Percentiles rank a stretch among this genome's conserved stretches.
phyloP scores from a whole-genome alignment of 2,329 filamentous ascomycete genomes.

The Pseudocercospora cruenta region DNA sequence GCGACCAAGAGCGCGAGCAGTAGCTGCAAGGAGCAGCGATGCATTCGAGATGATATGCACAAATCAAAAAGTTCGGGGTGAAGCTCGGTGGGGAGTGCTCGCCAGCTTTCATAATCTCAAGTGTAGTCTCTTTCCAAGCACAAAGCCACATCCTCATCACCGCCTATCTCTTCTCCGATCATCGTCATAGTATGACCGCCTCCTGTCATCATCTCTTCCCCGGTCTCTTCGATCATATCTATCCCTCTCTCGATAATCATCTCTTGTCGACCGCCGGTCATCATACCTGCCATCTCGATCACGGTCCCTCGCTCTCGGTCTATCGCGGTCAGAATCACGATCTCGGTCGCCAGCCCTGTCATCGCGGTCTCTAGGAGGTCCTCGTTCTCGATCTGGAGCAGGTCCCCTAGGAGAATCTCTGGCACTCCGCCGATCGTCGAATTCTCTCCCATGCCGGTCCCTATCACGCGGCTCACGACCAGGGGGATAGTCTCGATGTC shows the following conservation, averaged over 20 bases:
- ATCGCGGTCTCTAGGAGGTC: conserved; percentile 47
- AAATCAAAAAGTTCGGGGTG: not conserved
- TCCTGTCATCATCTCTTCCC: conserved; percentile 27
- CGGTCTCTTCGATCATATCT: conserved; percentile 34
- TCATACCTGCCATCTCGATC: conserved; percentile 35
- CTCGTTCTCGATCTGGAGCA: conserved; percentile 73
- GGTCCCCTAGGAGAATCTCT: conserved; percentile 78
- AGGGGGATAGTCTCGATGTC: conserved; percentile 17
- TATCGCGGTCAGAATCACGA: conserved; percentile 35
- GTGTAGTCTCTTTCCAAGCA: not conserved
- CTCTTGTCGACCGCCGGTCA: conserved; percentile 28
- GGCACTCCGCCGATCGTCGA: conserved; percentile 66
- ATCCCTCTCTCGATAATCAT: conserved; percentile 31
- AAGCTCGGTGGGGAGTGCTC: not conserved
- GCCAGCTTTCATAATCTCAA: not conserved
- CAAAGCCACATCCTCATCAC: not conserved
- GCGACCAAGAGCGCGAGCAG: not conserved
- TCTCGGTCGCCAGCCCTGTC: conserved; percentile 29
- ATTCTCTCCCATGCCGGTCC: conserved; percentile 27
- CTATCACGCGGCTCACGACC: conserved; percentile 18
- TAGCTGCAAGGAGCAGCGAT: not conserved
- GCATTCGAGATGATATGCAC: not conserved
- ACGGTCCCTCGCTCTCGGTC: conserved; percentile 29
- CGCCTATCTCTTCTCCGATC: conserved; percentile 23
- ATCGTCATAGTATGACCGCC: conserved; percentile 30